phyloP scores from a whole-genome alignment of 371 early-diverging fungal genomes.

The Dinochytrium kinnereticum region DNA sequence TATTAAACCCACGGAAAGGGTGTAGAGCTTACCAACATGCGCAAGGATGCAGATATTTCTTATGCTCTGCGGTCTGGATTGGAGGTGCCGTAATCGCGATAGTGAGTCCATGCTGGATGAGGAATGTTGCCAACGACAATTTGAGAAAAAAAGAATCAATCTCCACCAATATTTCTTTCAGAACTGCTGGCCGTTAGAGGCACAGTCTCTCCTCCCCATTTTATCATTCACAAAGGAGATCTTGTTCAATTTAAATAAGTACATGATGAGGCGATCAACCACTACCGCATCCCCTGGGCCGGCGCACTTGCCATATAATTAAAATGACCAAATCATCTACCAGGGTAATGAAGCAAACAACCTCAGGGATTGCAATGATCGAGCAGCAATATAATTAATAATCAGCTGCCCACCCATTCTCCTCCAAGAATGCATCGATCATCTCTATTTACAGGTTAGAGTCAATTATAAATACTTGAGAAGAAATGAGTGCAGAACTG shows the following conservation, averaged over 20 bases:
- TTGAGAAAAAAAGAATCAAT: not conserved
- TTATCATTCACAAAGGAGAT: not conserved
- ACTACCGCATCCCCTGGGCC: too few relatives aligned
- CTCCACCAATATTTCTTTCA: not conserved
- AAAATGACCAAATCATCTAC: too few relatives aligned
- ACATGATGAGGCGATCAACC: too few relatives aligned
- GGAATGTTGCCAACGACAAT: not conserved
- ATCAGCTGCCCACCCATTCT: constrained; percentile 30
- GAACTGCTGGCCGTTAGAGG: not conserved
- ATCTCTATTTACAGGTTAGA: too few relatives aligned
- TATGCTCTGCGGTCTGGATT: constrained; percentile 54
- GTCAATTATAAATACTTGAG: not conserved
- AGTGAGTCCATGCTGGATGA: not conserved
- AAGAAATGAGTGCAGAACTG: not conserved
- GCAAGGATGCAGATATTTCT: constrained; percentile 97
- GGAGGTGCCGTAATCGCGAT: constrained; percentile 59
- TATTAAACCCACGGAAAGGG: too few relatives aligned
- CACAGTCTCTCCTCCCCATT: not conserved
- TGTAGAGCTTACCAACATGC: constrained; percentile 78
- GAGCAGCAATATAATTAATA: too few relatives aligned
- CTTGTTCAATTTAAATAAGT: too few relatives aligned
- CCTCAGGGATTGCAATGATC: too few relatives aligned
- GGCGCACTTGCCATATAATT: too few relatives aligned
- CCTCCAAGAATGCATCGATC: constrained; percentile 25
- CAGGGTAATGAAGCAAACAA: too few relatives aligned